Conservation (phyloP, 805 yeast genomes). For the Ogataea siamensis region DNA sequence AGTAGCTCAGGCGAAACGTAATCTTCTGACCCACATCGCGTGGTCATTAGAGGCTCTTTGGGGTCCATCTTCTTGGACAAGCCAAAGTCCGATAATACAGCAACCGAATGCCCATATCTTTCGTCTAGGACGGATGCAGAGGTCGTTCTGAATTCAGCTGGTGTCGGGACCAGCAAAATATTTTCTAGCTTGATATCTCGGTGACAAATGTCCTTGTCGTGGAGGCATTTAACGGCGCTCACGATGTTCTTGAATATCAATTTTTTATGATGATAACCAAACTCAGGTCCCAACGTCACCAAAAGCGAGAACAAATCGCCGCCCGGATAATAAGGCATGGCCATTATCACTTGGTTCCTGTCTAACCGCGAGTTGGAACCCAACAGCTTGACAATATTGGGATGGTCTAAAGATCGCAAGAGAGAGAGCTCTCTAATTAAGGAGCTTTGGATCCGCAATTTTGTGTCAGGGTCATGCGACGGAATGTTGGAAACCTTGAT, state of each 20-base stretch:
- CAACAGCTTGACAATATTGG: constrained; percentile 62
- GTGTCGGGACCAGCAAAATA: constrained; percentile 45
- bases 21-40: constrained; percentile 95
- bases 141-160: constrained; percentile 31
- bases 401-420: constrained; percentile 56
- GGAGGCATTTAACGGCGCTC: constrained; percentile 70
- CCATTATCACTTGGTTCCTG: constrained; percentile 40
- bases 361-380: constrained; percentile 43
- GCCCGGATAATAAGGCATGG: constrained; percentile 75
- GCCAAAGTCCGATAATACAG: constrained; percentile 84
- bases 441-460: constrained; percentile 57
- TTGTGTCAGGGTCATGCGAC: constrained; percentile 34
- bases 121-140: constrained; percentile 4
- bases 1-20: constrained; percentile 93
- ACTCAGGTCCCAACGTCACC: constrained; percentile 37
- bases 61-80: constrained; percentile 68
- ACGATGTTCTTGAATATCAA: constrained; percentile 70
- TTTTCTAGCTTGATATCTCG: constrained; percentile 92
- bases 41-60: constrained; percentile 62
- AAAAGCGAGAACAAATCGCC: constrained; percentile 80
- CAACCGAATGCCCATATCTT: constrained; percentile 29
- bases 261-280: constrained; percentile 51
- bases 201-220: constrained; percentile 68
- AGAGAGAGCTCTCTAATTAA: constrained; percentile 73
- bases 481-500: constrained; percentile 61